Evolutionary conservation across 768 basidiomycete species (phyloP).

Genomic region (Kwoniella dendrophila): DNA sequence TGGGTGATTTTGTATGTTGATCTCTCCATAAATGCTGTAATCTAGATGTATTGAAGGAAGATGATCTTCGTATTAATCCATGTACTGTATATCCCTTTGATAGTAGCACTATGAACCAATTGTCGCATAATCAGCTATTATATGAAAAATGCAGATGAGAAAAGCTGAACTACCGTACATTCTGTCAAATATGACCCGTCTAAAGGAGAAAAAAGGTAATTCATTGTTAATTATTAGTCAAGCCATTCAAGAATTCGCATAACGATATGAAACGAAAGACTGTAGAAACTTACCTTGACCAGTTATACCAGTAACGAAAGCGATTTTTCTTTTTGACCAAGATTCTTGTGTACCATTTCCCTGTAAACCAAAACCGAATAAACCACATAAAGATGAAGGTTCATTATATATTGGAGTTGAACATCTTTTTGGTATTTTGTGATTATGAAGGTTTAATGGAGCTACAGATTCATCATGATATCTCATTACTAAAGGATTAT

Average conservation of each 20-base stretch:
- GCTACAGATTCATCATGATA: constrained; percentile 23
- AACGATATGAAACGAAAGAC: constrained; percentile 1
- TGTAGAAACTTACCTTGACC: constrained; percentile 24
- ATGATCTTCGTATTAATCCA: constrained; percentile 94
- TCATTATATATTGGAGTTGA: constrained; percentile 17
- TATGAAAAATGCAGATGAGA: neutral
- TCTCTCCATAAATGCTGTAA: constrained; percentile 91
- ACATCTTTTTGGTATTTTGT: constrained; percentile 7
- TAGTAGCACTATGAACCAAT: constrained; percentile 61
- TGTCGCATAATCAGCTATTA: neutral
- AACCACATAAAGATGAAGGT: constrained; percentile 7
- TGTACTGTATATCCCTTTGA: constrained; percentile 90
- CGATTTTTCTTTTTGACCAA: constrained; percentile 23
- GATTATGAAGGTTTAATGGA: neutral
- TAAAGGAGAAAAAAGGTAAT: too few species aligned
- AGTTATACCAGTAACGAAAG: constrained; percentile 27
- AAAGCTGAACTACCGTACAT: constrained; percentile 1
- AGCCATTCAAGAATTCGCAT: too few species aligned
- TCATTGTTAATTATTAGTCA: neutral
- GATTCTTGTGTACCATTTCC: constrained; percentile 8
- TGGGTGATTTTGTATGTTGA: constrained; percentile 70
- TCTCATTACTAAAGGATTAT: constrained; percentile 16
- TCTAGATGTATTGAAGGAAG: constrained; percentile 96
- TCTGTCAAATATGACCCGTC: constrained; percentile 24
- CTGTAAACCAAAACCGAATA: constrained; percentile 5